Evolutionary conservation across 2,329 filamentous ascomycete genomes (phyloP).

Genomic region (Cladosporium sp.): DNA sequence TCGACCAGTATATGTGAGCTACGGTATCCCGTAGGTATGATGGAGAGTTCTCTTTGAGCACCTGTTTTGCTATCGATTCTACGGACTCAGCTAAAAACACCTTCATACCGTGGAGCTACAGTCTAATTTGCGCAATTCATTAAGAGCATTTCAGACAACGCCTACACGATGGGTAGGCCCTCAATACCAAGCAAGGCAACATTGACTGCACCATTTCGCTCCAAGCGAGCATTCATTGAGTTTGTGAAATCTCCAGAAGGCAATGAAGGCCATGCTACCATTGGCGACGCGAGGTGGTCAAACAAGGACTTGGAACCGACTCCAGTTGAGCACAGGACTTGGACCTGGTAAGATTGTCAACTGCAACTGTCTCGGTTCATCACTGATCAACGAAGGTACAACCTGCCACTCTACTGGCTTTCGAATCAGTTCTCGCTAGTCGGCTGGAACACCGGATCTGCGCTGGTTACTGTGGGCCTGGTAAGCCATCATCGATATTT

Average conservation of each 20-base stretch:
- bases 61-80: neutral
- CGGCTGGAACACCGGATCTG: conserved; percentile 24
- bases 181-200: conserved; percentile 16
- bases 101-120: neutral
- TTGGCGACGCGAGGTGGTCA: conserved; percentile 26
- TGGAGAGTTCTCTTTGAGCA: neutral
- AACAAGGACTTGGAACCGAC: conserved; percentile 32
- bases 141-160: neutral
- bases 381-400: conserved; percentile 6
- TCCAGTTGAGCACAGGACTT: conserved; percentile 29
- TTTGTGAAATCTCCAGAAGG: conserved; percentile 21
- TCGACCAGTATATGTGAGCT: neutral
- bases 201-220: conserved; percentile 19
- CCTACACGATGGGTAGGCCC: conserved; percentile 15
- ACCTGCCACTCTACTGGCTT: conserved; percentile 22
- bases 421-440: conserved; percentile 23
- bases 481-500: neutral
- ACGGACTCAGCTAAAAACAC: neutral
- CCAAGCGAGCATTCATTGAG: conserved; percentile 18
- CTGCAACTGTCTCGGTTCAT: conserved; percentile 19
- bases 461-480: conserved; percentile 21
- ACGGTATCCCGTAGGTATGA: neutral
- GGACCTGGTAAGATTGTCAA: conserved; percentile 32
- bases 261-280: conserved; percentile 22
- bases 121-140: neutral